Base-by-base conservation (phyloP, 768 basidiomycete genomes). In the Lactarius akahatsu region DNA sequence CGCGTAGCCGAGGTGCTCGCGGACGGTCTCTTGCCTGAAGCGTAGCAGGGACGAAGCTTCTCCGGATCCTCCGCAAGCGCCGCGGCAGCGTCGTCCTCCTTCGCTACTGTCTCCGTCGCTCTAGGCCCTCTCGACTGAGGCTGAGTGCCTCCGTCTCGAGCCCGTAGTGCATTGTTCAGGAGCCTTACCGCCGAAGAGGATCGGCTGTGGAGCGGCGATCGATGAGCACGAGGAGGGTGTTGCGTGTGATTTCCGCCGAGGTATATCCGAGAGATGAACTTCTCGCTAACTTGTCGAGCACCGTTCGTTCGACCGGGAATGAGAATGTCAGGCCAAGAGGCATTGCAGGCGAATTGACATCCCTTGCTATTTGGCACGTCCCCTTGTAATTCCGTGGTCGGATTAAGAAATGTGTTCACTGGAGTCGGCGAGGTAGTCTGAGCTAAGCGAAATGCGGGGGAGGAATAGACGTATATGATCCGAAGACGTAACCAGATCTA, bases 191-290 rank as follows among this genome's bases (percentile, higher is more conserved):
- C 80, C 78, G 77, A 99, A 97, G 32, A 98, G 81, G 41, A 94
- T 73, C 9, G 90, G 76, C 63, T 81, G 81, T 0, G 91, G 90
- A 16, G 85, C 78, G 6, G 89, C 87, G 71, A n/a, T 93, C 92
- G 69, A 96, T 80, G 69, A 98, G 80, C 58, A 92, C 84, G 38
- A 94, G 81, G 60, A 98, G 81, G 71, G 96, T 80, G 73, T 92
- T 91, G 50, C 97, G 89, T 28, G 89, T 84, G 68, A 98, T 85
- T 78, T 98, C 96, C 96, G 64, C 97, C 97, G 47, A 98, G 86
- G 76, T 99, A 98, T 96, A 98, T 98, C 63, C 96, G 96, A 2
- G 94, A 97, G 71, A 99, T 91, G 78, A 96, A 94, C 80, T 98
- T 99, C 78, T 99, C 97, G 75, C 94, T n/a, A n/a, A 98, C 26